Evolutionary conservation across 495 filamentous ascomycete genomes (phyloP).

Genomic region (Oidiodendron maius): DNA sequence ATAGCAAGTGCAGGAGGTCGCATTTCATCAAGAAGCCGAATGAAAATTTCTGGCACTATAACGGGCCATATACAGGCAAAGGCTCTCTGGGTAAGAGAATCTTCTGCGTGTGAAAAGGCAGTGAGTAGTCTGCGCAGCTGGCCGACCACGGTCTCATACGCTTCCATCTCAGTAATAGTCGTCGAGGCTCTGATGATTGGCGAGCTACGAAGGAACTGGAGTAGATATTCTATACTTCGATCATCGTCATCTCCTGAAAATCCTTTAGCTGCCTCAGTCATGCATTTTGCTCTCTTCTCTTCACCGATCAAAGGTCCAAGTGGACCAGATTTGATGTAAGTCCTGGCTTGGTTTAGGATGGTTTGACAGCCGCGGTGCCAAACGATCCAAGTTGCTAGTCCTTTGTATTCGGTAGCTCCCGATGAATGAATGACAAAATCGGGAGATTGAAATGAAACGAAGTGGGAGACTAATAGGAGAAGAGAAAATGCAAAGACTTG

Average conservation of each 20-base stretch:
- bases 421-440: slow-evolving; percentile 1
- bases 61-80: too few species aligned
- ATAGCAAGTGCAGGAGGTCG: too few species aligned
- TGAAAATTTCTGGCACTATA: too few species aligned
- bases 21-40: too few species aligned
- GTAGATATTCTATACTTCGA: neutral
- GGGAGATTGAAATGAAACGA: neutral
- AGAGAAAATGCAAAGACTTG: slow-evolving; percentile 5
- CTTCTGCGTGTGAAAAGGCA: neutral
- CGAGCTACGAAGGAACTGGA: neutral
- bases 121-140: slow-evolving; percentile 5
- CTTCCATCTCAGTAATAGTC: slow-evolving; percentile 7
- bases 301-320: slow-evolving; percentile 5
- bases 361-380: slow-evolving; percentile 4
- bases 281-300: neutral
- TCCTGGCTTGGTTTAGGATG: neutral
- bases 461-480: slow-evolving; percentile 2
- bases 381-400: slow-evolving; percentile 6
- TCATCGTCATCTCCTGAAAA: slow-evolving; percentile 2
- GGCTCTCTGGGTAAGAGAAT: neutral
- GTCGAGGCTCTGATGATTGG: slow-evolving; percentile 4
- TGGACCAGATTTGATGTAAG: slow-evolving; percentile 3
- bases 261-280: neutral
- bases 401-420: too few species aligned
- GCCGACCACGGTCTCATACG: slow-evolving; percentile 1